phyloP scores from a whole-genome alignment of 768 basidiomycete species.

The Gloeophyllum trabeum region DNA sequence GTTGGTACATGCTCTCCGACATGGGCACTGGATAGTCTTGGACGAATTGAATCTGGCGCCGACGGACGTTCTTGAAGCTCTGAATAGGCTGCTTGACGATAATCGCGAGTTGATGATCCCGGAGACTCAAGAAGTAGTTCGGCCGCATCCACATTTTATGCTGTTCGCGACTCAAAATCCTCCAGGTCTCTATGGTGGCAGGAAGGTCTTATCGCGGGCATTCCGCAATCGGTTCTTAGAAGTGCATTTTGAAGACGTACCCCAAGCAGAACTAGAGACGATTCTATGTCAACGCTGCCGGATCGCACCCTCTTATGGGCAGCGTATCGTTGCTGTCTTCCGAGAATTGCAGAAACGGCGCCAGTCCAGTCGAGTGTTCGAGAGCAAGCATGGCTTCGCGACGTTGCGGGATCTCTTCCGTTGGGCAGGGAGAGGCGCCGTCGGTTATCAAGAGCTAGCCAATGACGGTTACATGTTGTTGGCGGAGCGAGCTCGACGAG shows the following conservation, averaged over 20 bases:
- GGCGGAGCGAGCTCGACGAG: conserved; percentile 77
- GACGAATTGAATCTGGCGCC: conserved; percentile 97
- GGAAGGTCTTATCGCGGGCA: conserved; percentile 90
- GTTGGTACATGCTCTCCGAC: conserved; percentile 81
- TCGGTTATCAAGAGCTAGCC: conserved; percentile 86
- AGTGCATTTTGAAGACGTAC: conserved; percentile 95
- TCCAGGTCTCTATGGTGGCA: conserved; percentile 87
- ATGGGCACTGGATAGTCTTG: conserved; percentile 95
- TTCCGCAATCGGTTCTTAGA: conserved; percentile 97
- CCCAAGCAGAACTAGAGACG: conserved; percentile 84
- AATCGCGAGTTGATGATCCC: conserved; percentile 94
- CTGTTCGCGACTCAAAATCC: conserved; percentile 98
- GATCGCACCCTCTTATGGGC: conserved; percentile 90
- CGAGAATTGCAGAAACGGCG: conserved; percentile 87
- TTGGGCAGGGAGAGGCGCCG: conserved; percentile 88
- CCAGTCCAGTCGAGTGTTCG: conserved; percentile 87
- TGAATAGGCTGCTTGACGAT: conserved; percentile 94
- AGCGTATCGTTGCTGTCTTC: conserved; percentile 86
- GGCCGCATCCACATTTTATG: conserved; percentile 93
- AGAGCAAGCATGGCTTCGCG: conserved; percentile 94
- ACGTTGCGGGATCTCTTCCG: conserved; percentile 95
- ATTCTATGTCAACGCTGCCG: conserved; percentile 89
- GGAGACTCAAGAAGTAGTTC: conserved; percentile 90
- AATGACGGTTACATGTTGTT: conserved; percentile 97
- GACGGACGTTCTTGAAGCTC: conserved; percentile 93